Base-by-base conservation (phyloP, 2,329 filamentous ascomycete genomes). In the Diaporthe ampelina region DNA sequence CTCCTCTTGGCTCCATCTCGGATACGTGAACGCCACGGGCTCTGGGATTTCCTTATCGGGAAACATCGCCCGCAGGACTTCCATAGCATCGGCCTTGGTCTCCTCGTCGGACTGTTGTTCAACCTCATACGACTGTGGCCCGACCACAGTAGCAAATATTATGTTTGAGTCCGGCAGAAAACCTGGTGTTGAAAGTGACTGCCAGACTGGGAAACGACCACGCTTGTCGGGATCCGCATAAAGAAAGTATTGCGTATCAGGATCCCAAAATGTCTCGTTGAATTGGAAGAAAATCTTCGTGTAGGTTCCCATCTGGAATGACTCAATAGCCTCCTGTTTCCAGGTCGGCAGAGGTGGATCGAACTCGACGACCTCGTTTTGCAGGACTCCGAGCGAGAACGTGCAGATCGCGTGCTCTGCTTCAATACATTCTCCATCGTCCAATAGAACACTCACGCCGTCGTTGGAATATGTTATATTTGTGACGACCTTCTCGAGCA, bases 1-100 rank as follows among this genome's bases (percentile, higher is more conserved):
- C 56, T 58, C 10, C 10, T 58, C 56, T 37, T 58, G 56, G 32
- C 56, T 58, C 56, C 56, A 58, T 37, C 56, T 58, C 11, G 56
- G 56, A 58, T 58, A 58, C 17, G 56, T 58, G 32, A 58, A 58
- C 19, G 56, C 56, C 7, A 37, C 21, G 19, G 56, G 32, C 21
- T 58, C 56, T 58, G 56, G 56, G n/a, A 58, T 58, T 7, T 58
- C 56, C n/a, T 37, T 58, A 1, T 58, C 56, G 9, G 56, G 56
- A 37, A 58, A 58, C 56, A 58, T 58, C 13, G 56, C 56, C 15
- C 19, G 56, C 9, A 58, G 56, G 19, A 58, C 56, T 37, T 58
- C 29, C 0, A 58, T 29, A 8, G 29, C 56, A 7, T 58, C 56
- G 19, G 56, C 56, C 4, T 58, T 58, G 56, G 56, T 58, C 21